phyloP scores from a whole-genome alignment of 2,329 filamentous ascomycete species.

The Cercospora zeae-maydis region DNA sequence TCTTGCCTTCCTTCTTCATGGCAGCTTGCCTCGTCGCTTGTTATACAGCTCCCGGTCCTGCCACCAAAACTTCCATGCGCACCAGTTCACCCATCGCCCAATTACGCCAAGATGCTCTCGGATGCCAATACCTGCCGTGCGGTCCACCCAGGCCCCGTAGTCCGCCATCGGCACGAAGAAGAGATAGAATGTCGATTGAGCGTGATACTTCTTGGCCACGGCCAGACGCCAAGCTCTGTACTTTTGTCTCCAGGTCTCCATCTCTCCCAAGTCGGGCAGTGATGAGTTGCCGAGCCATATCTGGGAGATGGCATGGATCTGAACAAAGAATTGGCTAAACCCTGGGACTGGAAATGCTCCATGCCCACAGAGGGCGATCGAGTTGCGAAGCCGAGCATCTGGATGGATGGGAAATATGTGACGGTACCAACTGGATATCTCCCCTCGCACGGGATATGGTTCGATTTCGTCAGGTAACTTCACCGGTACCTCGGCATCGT shows the following conservation, averaged over 20 bases:
- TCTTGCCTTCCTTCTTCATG: background rate
- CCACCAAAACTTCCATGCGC: slow-evolving; percentile 39
- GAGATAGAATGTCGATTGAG: slow-evolving; percentile 23
- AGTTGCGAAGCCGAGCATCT: slow-evolving; percentile 22
- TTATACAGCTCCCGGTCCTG: slow-evolving; percentile 35
- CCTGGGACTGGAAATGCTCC: slow-evolving; percentile 26
- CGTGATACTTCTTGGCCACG: slow-evolving; percentile 15
- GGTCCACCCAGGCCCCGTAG: slow-evolving; percentile 34
- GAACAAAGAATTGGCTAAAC: slow-evolving; percentile 33
- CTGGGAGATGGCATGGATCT: slow-evolving; percentile 34
- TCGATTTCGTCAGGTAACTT: slow-evolving; percentile 13
- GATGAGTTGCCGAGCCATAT: slow-evolving; percentile 33
- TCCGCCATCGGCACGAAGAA: slow-evolving; percentile 27
- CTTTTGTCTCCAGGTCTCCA: slow-evolving; percentile 27
- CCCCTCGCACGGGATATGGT: slow-evolving; percentile 9
- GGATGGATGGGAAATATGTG: slow-evolving; percentile 35
- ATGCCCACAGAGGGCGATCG: slow-evolving; percentile 35
- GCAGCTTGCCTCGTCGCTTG: background rate
- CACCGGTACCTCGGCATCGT: slow-evolving; percentile 26
- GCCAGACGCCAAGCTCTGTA: slow-evolving; percentile 20
- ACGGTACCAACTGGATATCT: slow-evolving; percentile 29
- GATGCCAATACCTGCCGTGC: slow-evolving; percentile 35
- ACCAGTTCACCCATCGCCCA: slow-evolving; percentile 22
- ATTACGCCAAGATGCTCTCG: slow-evolving; percentile 33
- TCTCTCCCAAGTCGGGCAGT: slow-evolving; percentile 29